phyloP scores from a whole-genome alignment of 306 rosid genomes.

The Vigna unguiculata region DNA sequence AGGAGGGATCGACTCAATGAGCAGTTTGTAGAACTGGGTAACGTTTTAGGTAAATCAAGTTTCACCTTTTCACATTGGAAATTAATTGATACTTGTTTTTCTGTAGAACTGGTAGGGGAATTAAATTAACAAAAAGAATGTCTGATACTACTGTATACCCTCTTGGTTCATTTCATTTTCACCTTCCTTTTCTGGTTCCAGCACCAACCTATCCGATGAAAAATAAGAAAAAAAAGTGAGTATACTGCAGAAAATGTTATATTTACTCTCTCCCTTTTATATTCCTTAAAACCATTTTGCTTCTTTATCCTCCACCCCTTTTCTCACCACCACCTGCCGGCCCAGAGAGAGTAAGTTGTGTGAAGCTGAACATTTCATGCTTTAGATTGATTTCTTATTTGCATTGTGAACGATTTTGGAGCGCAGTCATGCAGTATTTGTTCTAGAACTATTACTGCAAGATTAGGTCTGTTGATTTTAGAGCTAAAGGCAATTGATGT shows the following conservation, averaged over 20 bases:
- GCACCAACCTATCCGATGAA: neutral
- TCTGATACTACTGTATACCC: neutral
- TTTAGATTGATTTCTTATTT: conserved; percentile 23
- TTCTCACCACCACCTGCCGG: neutral
- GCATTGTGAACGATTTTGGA: neutral
- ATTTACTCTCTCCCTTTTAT: neutral
- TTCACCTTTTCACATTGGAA: neutral
- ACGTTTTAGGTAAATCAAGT: conserved; percentile 61
- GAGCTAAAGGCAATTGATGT: neutral
- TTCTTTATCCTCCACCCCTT: neutral
- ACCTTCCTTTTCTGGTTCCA: neutral
- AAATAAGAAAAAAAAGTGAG: neutral
- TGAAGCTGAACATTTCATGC: conserved; percentile 2
- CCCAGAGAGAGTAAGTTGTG: neutral
- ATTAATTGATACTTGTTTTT: neutral
- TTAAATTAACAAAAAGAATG: neutral
- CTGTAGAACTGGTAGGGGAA: neutral
- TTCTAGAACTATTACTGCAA: conserved; percentile 13
- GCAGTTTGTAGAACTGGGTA: conserved; percentile 83
- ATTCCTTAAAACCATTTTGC: neutral
- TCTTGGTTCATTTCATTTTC: neutral
- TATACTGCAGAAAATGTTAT: neutral
- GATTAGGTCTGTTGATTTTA: neutral
- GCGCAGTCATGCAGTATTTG: neutral
- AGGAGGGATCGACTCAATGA: conserved; percentile 87